Evolutionary conservation across 2,329 filamentous ascomycete genomes (phyloP), one percentile per base, ranked within the genome.

Genomic region (Teratosphaeria epicoccoides): DNA sequence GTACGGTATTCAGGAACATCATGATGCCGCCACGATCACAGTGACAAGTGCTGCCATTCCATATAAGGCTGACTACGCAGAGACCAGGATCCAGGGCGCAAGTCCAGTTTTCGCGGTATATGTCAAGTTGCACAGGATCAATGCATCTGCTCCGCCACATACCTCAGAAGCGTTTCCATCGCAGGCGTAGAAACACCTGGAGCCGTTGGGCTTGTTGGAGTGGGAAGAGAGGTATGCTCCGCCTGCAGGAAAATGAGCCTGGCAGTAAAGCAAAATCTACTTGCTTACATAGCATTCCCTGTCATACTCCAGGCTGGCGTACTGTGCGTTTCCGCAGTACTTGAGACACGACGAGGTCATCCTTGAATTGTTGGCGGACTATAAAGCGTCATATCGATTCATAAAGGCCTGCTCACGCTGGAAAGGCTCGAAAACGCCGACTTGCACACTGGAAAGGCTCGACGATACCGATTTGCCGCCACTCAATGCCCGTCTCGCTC

Each of bases 161-260:
- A 75, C 68, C 47, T 76, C 70, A 1, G 66, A 69, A 14, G 66
- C 65, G 61, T 80, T 75, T 1, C 79, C 80, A 45, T 76, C 72
- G 57, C 81, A 83, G 0, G 76, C 65, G 26, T 75, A 70, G 52
- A 74, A 65, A 65, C 80, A 83, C 1, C 44, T 28, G 17, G 57
- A 58, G 22, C 81, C 78, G 25, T 70, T 59, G 9, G 80, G 63
- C 54, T 72, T 71, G 9, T 60, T 63, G 14, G 76, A 72, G 23
- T 79, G 70, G 7, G 66, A 63, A 7, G 72, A 73, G n/a, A 83
- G 59, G 46, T 68, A 68, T 17, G 73, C 68, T 22, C 76, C 71
- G 64, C 81, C 83, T 73, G 78, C 83, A 71, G 80, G 83, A 68
- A 82, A 79, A 50, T 77, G 78, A 28, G 57, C 51, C 50, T 23